Percentiles rank a stretch among this genome's conserved stretches.
phyloP scores from a whole-genome alignment of 108 stramenopile species.

The Halocafeteria seosinensis region DNA sequence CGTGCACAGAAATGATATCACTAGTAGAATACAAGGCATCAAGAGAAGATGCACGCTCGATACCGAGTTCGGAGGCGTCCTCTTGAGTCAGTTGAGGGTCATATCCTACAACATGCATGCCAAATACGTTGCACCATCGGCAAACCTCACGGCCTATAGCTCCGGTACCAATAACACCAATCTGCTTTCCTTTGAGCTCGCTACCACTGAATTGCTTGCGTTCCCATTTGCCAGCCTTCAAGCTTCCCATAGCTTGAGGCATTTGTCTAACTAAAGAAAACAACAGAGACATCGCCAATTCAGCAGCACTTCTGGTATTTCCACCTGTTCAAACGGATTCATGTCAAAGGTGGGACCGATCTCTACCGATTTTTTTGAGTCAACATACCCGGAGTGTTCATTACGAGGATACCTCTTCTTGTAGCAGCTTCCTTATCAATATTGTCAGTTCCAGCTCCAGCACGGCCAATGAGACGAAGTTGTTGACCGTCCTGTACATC shows the following conservation, averaged over 20 bases:
- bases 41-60: constrained; percentile 30
- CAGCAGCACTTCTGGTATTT: constrained; percentile 82
- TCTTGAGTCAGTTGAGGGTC: not conserved
- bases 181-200: constrained; percentile 71
- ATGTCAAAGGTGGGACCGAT: too few relatives aligned
- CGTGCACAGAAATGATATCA: constrained; percentile 80
- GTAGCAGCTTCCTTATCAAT: constrained; percentile 73
- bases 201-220: constrained; percentile 73
- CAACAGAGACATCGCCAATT: constrained; percentile 53
- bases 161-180: constrained; percentile 76
- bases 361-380: too few relatives aligned
- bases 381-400: constrained; percentile 89
- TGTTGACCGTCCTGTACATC: not conserved
- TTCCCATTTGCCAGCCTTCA: constrained; percentile 70
- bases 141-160: constrained; percentile 78
- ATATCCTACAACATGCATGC: constrained; percentile 69
- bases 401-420: constrained; percentile 72
- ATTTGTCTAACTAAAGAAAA: not conserved
- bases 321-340: too few relatives aligned
- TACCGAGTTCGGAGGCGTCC: not conserved
- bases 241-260: constrained; percentile 7
- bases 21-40: constrained; percentile 48
- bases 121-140: constrained; percentile 59
- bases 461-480: constrained; percentile 48
- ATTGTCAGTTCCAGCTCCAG: constrained; percentile 83